Evolutionary conservation across 441 rosid species (phyloP), one percentile per base, ranked within the genome.

Genomic region (Pelargonium fulgidum): DNA sequence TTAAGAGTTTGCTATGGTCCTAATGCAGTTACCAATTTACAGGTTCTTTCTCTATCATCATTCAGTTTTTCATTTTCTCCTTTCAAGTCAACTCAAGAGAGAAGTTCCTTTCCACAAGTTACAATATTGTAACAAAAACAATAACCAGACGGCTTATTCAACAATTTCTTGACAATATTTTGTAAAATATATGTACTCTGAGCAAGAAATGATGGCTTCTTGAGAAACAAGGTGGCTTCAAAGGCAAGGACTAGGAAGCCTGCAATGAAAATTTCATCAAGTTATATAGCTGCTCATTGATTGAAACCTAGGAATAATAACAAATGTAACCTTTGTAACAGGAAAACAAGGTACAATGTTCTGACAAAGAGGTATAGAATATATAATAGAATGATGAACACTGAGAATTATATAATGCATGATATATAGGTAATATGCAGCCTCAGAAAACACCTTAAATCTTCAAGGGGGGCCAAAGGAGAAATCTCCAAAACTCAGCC

Each of bases 91-190:
- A 17, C 24, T 56, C 10, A 56, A 56, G 26, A 56, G 17, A 56
- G 20, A 7, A 16, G 62, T 11, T 19, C 12, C 7, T 56, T 56
- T 17, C 62, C 10, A 56, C 7, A 6, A 7, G 7, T 16, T 56
- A 56, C 61, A 56, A 56, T 56, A 56, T 56, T 56, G 62, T 7
- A 17, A 56, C 62, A 22, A 56, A 17, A 26, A 26, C 62, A 56
- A 14, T 16, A 56, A 56, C 26, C 62, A 56, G 62, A 2, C 62
- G 24, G 16, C 26, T 19, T 20, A 11, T 16, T 56, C 62, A 56
- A 17, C 62, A 1, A 54, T 4, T 20, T 54, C 24, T 14, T 16
- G 61, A 14, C 22, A 52, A 54, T 54, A 14, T 9, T 17, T 11
- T 14, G 61, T 1, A 22, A 2, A 5, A 16, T 54, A 20, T 54